Percentiles rank a stretch among this genome's conserved stretches.
Evolutionary conservation across 495 filamentous ascomycete species (phyloP).

Genomic region (Penicillium taxi): DNA sequence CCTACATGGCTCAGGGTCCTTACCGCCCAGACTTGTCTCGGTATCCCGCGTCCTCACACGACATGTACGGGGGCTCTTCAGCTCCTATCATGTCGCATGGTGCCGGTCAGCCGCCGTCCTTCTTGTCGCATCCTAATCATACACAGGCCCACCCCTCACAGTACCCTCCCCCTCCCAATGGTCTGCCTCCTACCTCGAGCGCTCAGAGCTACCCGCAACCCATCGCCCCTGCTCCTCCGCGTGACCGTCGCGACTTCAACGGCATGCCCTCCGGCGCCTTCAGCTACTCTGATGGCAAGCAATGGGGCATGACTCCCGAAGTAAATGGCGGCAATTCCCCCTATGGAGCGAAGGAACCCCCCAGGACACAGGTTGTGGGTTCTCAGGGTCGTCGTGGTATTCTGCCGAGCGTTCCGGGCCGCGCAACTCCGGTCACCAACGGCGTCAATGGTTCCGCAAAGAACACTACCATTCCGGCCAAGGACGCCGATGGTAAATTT

Average conservation of each 20-base stretch:
- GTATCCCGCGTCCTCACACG: slow-evolving; percentile 55
- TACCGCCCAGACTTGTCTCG: slow-evolving; percentile 57
- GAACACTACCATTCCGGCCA: slow-evolving; percentile 71
- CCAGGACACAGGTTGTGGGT: slow-evolving; percentile 83
- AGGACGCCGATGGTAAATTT: slow-evolving; percentile 94
- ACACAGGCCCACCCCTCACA: slow-evolving; percentile 47
- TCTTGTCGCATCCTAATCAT: slow-evolving; percentile 44
- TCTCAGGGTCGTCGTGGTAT: slow-evolving; percentile 86
- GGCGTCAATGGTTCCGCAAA: slow-evolving; percentile 57
- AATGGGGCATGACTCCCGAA: slow-evolving; percentile 33
- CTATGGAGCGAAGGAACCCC: slow-evolving; percentile 42
- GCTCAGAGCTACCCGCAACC: slow-evolving; percentile 62
- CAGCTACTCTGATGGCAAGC: slow-evolving; percentile 41
- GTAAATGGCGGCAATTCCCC: slow-evolving; percentile 35
- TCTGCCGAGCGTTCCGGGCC: slow-evolving; percentile 79
- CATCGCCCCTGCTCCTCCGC: slow-evolving; percentile 61
- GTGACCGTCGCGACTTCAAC: slow-evolving; percentile 47
- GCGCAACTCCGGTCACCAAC: slow-evolving; percentile 55
- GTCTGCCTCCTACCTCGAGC: slow-evolving; percentile 57
- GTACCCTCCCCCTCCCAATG: slow-evolving; percentile 54
- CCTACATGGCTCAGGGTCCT: slow-evolving; percentile 50
- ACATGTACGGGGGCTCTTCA: slow-evolving; percentile 44
- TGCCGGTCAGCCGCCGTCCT: slow-evolving; percentile 50
- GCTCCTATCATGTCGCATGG: slow-evolving; percentile 44
- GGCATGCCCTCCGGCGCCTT: slow-evolving; percentile 58